phyloP scores from a whole-genome alignment of 2,329 filamentous ascomycete species.

The Canariomyces notabilis region DNA sequence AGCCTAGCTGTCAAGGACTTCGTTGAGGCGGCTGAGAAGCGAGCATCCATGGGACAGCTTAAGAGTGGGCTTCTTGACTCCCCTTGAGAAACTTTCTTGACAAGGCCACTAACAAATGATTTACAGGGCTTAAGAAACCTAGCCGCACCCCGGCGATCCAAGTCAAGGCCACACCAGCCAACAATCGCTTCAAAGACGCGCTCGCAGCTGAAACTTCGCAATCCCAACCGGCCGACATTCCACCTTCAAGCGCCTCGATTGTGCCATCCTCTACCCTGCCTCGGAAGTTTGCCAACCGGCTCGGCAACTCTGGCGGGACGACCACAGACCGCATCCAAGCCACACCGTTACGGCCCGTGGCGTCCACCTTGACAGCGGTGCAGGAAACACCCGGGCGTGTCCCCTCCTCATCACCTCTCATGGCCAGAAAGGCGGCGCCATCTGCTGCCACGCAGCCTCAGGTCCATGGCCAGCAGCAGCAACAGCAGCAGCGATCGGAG shows the following conservation, averaged over 20 bases:
- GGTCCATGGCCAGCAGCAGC: not conserved
- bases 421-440: slow-evolving; percentile 18
- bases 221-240: slow-evolving; percentile 31
- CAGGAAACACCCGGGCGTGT: slow-evolving; percentile 11
- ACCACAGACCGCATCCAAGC: slow-evolving; percentile 20
- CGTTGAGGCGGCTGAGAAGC: slow-evolving; percentile 61
- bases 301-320: slow-evolving; percentile 17
- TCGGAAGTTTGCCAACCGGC: slow-evolving; percentile 19
- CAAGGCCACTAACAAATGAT: slow-evolving; percentile 20
- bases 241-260: slow-evolving; percentile 29
- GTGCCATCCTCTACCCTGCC: slow-evolving; percentile 26
- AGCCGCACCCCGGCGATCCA: slow-evolving; percentile 38
- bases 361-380: not conserved
- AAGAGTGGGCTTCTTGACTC: slow-evolving; percentile 43
- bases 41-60: slow-evolving; percentile 42
- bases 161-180: slow-evolving; percentile 55
- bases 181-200: slow-evolving; percentile 49
- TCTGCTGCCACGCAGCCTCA: not conserved
- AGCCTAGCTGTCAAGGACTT: slow-evolving; percentile 62
- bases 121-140: slow-evolving; percentile 49
- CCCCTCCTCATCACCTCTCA: slow-evolving; percentile 21
- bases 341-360: slow-evolving; percentile 21
- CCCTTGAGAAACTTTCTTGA: not conserved
- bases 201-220: slow-evolving; percentile 31
- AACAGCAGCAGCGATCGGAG: not conserved